Evolutionary conservation across 2,329 filamentous ascomycete genomes (phyloP), one percentile per base, ranked within the genome.

Genomic region (Penicillium sp.): DNA sequence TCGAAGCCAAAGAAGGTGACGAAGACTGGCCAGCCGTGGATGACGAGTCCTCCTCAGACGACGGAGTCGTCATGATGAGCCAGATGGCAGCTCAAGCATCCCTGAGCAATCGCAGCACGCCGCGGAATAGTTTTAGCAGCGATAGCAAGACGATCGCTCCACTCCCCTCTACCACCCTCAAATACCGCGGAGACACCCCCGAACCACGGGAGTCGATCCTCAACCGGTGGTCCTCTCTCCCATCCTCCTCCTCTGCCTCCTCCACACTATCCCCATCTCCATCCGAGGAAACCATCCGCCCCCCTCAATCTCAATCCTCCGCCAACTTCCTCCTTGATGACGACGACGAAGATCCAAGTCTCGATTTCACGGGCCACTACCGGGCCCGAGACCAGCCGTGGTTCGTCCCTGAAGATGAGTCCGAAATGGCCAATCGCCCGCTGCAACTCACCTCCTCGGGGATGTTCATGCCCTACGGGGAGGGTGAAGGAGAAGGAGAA

Each of bases 141-240:
- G 88, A 91, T 56, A 90, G 87, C 70, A 93, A 90, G 71, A 96
- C 87, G 1, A 96, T 96, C 63, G 90, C 90, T 7, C 94, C 89
- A 73, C 78, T 96, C 7, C 91, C 91, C 3, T 89, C 90, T 0
- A 96, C 92, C 2, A 96, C 89, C 0, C 79, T 94, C 41, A 97
- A 97, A 65, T 93, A 90, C 62, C 82, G 88, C 33, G 86, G 86
- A 42, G 90, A 94, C 58, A 88, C 87, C 0, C 86, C 88, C 0
- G 89, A 93, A 42, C 74, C 77, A 29, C 70, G 68, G 1, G 58
- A 56, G 51, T 58, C 68, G 36, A 55, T 66, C 42, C 57, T 75
- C 20, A 65, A 63, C 45, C 62, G 64, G 18, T 68, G 65, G 62
- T 62, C 65, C 7, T 76, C 79, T 55, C 78, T 77, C 62, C 67